These are phyloP conservation scores for Nicotiana tabacum DNA, from an alignment of 257 asterid species.

Conservation along the genomic window DNA sequence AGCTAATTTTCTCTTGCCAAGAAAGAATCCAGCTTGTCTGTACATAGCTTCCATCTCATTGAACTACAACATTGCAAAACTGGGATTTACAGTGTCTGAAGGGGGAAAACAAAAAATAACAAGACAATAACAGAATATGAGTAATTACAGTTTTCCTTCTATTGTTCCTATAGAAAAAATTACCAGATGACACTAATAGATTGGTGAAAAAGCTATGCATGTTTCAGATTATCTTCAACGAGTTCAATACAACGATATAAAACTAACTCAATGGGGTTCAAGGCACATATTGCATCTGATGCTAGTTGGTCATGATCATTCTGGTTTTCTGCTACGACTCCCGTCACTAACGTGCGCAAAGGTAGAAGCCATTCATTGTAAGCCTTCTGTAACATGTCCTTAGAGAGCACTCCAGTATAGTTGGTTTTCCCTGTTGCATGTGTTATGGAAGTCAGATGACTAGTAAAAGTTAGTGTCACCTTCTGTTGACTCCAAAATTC, in stretches of 20 bases:
- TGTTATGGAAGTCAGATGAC: neutral
- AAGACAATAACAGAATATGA: neutral
- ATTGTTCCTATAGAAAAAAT: neutral
- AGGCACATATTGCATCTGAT: slow-evolving; percentile 35
- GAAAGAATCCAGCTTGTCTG: neutral
- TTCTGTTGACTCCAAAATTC: slow-evolving; percentile 1
- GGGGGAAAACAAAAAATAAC: neutral
- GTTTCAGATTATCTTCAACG: slow-evolving; percentile 51
- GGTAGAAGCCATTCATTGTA: slow-evolving; percentile 85
- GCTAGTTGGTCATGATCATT: slow-evolving; percentile 22
- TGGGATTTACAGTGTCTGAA: neutral
- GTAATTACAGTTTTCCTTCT: neutral
- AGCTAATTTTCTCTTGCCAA: neutral
- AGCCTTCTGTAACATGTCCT: slow-evolving; percentile 46
- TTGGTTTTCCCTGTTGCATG: slow-evolving; percentile 64
- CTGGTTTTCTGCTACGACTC: slow-evolving; percentile 38
- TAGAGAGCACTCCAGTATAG: slow-evolving; percentile 47
- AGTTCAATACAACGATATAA: slow-evolving; percentile 79
- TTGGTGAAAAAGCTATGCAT: slow-evolving; percentile 1
- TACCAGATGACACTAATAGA: neutral
- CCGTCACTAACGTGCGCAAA: slow-evolving; percentile 49
- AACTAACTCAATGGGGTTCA: slow-evolving; percentile 72
- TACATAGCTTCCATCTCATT: neutral
- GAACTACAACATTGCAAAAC: neutral
- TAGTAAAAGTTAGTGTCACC: neutral